These are phyloP conservation scores for Penicillium sp. DNA, from an alignment of 2,329 filamentous ascomycete genomes.

Conservation along the genomic window DNA sequence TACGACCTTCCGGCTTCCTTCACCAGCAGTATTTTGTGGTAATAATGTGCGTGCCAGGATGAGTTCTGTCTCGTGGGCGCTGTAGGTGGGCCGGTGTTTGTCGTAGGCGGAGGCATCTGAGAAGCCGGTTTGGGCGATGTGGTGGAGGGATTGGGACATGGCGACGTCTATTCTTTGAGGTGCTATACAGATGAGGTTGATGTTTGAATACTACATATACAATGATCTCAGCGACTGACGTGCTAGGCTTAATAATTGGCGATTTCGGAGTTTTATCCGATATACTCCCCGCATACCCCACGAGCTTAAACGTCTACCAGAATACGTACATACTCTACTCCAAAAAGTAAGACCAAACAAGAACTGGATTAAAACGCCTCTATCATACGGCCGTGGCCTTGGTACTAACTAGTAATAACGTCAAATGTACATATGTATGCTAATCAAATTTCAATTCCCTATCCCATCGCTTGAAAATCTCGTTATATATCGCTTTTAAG, in stretches of 20 bases:
- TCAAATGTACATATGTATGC: background rate
- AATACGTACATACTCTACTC: no score
- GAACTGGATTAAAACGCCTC: conserved; percentile 1
- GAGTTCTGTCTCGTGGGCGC: conserved; percentile 52
- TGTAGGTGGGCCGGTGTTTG: conserved; percentile 64
- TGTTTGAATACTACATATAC: background rate
- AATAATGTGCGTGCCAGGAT: conserved; percentile 52
- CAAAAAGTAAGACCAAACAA: background rate
- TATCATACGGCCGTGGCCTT: background rate
- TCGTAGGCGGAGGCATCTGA: conserved; percentile 63
- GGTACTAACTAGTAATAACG: background rate
- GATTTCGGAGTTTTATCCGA: conserved; percentile 8
- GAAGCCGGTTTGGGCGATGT: conserved; percentile 49
- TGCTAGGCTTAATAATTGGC: background rate
- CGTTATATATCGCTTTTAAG: conserved; percentile 23
- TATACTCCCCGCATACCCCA: background rate
- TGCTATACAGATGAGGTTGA: background rate
- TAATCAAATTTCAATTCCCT: background rate
- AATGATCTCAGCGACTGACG: background rate
- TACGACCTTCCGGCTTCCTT: conserved; percentile 43
- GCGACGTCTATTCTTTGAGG: background rate
- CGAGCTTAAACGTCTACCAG: background rate
- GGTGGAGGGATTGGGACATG: conserved; percentile 6
- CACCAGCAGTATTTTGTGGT: background rate
- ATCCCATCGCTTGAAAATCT: background rate